Evolutionary conservation across 148 eudicot species (phyloP).

Genomic region (Cornus florida): DNA sequence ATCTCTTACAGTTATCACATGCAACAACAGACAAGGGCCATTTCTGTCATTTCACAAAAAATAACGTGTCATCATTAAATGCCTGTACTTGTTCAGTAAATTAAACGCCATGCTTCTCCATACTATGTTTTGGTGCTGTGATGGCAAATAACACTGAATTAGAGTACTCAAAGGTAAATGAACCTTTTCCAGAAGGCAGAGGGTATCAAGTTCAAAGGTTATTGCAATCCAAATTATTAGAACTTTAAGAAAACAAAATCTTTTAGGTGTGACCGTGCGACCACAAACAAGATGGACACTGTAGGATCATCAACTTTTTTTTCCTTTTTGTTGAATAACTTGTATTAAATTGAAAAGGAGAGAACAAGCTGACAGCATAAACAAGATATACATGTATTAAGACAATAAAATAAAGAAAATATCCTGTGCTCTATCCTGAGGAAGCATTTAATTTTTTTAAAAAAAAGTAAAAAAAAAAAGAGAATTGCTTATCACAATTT

Average conservation of each 20-base stretch:
- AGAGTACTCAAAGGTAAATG: neutral
- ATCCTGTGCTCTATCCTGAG: neutral
- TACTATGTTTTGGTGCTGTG: neutral
- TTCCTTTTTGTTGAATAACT: no score
- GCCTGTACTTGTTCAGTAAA: neutral
- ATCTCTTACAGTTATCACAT: neutral
- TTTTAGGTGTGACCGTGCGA: neutral
- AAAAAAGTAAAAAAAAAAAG: neutral
- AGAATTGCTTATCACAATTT: neutral
- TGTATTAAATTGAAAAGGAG: neutral
- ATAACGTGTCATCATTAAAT: neutral
- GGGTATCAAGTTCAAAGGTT: neutral
- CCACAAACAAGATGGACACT: neutral
- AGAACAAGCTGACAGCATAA: neutral
- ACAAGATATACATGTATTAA: neutral
- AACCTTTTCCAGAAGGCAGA: neutral
- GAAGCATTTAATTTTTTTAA: neutral
- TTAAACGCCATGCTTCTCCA: neutral
- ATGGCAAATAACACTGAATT: neutral
- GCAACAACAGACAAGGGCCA: neutral
- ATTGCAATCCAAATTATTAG: neutral
- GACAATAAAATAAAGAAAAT: no score
- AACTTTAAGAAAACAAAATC: neutral
- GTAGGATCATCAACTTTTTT: neutral
- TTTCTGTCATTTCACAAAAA: neutral